Evolutionary conservation across 2,329 filamentous ascomycete genomes (phyloP).

Genomic region (Verticillium tricorpus): DNA sequence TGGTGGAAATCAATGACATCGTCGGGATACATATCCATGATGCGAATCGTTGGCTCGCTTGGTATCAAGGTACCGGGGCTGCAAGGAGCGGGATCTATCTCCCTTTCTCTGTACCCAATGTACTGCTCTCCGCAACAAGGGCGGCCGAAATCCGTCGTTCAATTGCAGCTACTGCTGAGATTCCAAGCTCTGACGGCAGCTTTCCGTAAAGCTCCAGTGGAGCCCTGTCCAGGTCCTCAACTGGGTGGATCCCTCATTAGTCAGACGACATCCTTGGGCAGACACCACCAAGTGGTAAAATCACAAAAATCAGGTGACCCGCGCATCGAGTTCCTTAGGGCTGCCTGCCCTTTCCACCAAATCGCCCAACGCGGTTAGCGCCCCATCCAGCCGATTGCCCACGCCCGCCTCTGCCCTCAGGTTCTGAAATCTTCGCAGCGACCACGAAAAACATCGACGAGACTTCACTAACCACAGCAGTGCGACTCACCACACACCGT

Average conservation of each 20-base stretch:
- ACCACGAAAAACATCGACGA: slow-evolving; percentile 31
- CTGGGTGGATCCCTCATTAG: background rate
- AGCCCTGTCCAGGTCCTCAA: background rate
- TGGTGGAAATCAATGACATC: slow-evolving; percentile 66
- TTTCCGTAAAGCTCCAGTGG: background rate
- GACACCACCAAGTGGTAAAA: background rate
- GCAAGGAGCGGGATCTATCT: no score
- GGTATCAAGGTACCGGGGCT: no score
- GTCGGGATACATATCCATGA: background rate
- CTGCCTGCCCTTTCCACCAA: slow-evolving; percentile 30
- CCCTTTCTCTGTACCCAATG: no score
- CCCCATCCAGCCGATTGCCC: slow-evolving; percentile 22
- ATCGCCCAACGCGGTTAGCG: slow-evolving; percentile 31
- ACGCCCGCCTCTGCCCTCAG: slow-evolving; percentile 14
- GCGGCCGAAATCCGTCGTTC: no score
- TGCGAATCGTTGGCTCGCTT: background rate
- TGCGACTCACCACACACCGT: slow-evolving; percentile 32
- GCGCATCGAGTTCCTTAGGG: slow-evolving; percentile 28
- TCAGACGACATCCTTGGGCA: background rate
- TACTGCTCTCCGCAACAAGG: no score
- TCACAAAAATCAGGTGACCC: background rate
- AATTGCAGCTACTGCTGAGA: no score
- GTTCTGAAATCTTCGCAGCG: background rate
- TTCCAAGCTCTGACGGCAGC: background rate
- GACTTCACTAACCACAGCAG: slow-evolving; percentile 4